Evolutionary conservation across 306 rosid genomes (phyloP).

Genomic region (Bauhinia variegata): DNA sequence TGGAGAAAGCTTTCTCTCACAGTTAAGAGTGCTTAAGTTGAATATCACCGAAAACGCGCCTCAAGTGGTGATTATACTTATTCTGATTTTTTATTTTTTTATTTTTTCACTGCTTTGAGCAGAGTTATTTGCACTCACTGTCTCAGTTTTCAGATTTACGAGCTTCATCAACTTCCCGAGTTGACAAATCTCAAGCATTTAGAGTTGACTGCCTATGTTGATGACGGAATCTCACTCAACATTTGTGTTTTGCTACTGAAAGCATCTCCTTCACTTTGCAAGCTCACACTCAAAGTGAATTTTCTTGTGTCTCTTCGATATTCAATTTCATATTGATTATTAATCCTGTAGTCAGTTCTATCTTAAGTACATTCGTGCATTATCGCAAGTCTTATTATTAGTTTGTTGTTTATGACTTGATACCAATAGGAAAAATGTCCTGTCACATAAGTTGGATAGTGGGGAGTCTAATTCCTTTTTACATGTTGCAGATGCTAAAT

Average conservation of each 20-base stretch:
- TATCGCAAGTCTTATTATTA: too few species aligned
- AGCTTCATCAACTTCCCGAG: slow-evolving; percentile 34
- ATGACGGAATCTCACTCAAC: slow-evolving; percentile 19
- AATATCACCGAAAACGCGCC: slow-evolving; percentile 36
- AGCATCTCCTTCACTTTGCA: slow-evolving; percentile 42
- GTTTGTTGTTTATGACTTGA: too few species aligned
- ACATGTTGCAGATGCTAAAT: slow-evolving; percentile 40
- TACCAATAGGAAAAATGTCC: too few species aligned
- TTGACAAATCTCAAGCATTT: slow-evolving; percentile 36
- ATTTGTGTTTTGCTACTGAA: slow-evolving; percentile 36
- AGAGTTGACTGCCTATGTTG: slow-evolving; percentile 38
- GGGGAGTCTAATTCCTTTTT: neutral
- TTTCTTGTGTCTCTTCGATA: neutral
- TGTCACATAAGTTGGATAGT: neutral
- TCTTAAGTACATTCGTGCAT: too few species aligned
- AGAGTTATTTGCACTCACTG: neutral
- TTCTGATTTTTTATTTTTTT: neutral
- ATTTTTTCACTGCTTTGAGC: too few species aligned
- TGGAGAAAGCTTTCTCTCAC: slow-evolving; percentile 34
- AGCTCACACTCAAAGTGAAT: slow-evolving; percentile 42
- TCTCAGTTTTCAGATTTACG: slow-evolving; percentile 30
- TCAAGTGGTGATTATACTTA: slow-evolving; percentile 26
- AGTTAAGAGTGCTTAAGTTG: slow-evolving; percentile 41
- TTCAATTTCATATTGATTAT: neutral
- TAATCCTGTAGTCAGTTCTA: too few species aligned